Base-by-base conservation (phyloP, 441 rosid species). In the Adansonia madagascariensis region DNA sequence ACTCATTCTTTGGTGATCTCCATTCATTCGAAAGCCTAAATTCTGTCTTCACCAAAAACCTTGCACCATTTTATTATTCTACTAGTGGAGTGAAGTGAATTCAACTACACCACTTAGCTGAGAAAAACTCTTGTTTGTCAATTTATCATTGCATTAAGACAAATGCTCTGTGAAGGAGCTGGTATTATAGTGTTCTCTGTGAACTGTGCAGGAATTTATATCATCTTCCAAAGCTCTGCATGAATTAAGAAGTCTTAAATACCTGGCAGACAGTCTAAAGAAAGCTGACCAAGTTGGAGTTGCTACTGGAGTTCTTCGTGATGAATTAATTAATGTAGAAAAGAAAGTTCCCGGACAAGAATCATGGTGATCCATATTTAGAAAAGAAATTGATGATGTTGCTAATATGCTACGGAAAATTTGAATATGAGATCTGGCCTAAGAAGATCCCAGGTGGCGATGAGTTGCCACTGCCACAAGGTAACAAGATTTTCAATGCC, bases 391-490 rank as follows among this genome's bases (percentile, higher is more conserved):
- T 2, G 87, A 88, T 39, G 86, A 59, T 8, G 86, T 67, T 9
- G 73, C 83, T 15, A 84, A 83, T 20, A 50, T 18, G 17, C 84
- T 91, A 31, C 77, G 79, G 3, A 93, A 35, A 86, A 84, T 83
- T 85, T n/a, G 94, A 90, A 76, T 77, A 66, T 17, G 87, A 88
- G 80, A 93, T 90, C 57, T 89, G 92, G 85, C 83, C 79, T 43
- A 86, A 88, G 67, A 91, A 84, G 82, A 84, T 90, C 52, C 81
- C 91, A 27, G 24, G 5, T 1, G 86, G 72, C 0, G 88, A 81
- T 60, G 91, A 87, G 75, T 78, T 86, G 77, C 95, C 95, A 9
- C 20, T 46, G 70, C 92, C 89, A 10, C 85, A 83, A 74, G 97
- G 91, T 57, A 86, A 63, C 83, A 86, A 81, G 84, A 91, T 93